Base-by-base conservation (phyloP, 2,329 filamentous ascomycete genomes). In the Colletotrichum echinochloae region DNA sequence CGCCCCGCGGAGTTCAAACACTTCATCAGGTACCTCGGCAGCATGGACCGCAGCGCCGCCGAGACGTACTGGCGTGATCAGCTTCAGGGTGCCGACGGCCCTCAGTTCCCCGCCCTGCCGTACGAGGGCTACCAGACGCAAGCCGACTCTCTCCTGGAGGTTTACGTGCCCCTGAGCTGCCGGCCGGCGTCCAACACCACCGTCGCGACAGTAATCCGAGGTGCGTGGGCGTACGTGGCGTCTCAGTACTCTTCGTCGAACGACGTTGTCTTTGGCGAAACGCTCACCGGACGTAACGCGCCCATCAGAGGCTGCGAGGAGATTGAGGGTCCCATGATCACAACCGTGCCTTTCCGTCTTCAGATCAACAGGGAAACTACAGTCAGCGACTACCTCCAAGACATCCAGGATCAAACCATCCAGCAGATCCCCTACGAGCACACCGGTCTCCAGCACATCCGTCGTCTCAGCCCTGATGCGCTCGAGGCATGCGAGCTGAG, bases 401-500 rank as follows among this genome's bases (percentile, higher is more conserved):
- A 81, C 2, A 83, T 92, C 2, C 89, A 92, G 46, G 81, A 87
- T 37, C 83, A 86, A 65, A 87, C 85, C 0, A 82, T 89, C 0
- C 79, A 83, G 3, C 86, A 88, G 73, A 90, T 92, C 7, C 87
- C 89, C 0, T 86, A 91, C 75, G 88, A 93, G 77, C 90, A 93
- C 76, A 83, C 87, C 60, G 88, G 88, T 26, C 79, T 90, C 54
- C 88, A 90, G 74, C 81, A 89, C 72, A 90, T 91, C 70, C 86
- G 88, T 12, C 82, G 84, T 28, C 78, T 90, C 16, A 88, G 86
- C 74, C 79, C 83, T 1, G 87, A 89, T 67, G 84, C 86, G 5
- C 81, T 85, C 12, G 81, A 87, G 69, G 88, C 88, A 2, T 89
- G 87, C 74, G 84, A 89, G 72, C 82, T 89, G 55, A 83, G 85